Base-by-base conservation (phyloP, 192 early-diverging fungal genomes). In the Podila minutissima region DNA sequence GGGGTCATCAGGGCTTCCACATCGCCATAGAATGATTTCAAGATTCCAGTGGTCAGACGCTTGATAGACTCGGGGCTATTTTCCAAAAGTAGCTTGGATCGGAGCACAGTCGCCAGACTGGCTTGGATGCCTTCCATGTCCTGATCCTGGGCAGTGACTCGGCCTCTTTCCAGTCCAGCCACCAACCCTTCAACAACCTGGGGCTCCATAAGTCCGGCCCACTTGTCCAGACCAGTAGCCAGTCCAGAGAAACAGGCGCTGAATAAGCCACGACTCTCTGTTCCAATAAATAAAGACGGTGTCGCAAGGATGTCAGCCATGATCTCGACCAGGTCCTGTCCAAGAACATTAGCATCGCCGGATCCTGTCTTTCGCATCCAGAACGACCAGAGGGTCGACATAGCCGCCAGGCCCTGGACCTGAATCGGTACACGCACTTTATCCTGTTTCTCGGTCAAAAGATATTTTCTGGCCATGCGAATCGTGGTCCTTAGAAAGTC, bases 311-410 rank as follows among this genome's bases (percentile, higher is more conserved):
- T 64, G 22, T 79, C 60, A 15, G 61, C 66, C 70, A 79, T 79
- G 59, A 72, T 46, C 12, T 72, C 76, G 19, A 79, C 41, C 31
- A 79, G 33, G 19, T 79, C 76, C 38, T 79, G 76, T 46, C 76
- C 76, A 24, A 79, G 37, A 49, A 69, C 49, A 19, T 79, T 79
- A 1, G 71, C 76, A 67, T 72, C 69, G 37, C 55, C 76, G 0
- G 70, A 62, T 33, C 76, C 76, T 12, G 70, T 69, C 35, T 79
- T 79, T 32, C 76, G 69, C 76, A 79, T 79, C 76, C 76, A 79
- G 33, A 68, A 79, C 10, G 76, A 79, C 76, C 76, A 79, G 4
- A 79, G 61, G 3, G 70, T 64, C 0, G 70, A 32, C 37, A 79
- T 67, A 26, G 76, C 64, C 22, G 37, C 65, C 19, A 79, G 33